A percentile compares a stretch with the other conserved stretches of the same genome.
These are phyloP conservation scores for Solanum commersonii DNA, from an alignment of 257 asterid genomes.

Conservation along the genomic window DNA sequence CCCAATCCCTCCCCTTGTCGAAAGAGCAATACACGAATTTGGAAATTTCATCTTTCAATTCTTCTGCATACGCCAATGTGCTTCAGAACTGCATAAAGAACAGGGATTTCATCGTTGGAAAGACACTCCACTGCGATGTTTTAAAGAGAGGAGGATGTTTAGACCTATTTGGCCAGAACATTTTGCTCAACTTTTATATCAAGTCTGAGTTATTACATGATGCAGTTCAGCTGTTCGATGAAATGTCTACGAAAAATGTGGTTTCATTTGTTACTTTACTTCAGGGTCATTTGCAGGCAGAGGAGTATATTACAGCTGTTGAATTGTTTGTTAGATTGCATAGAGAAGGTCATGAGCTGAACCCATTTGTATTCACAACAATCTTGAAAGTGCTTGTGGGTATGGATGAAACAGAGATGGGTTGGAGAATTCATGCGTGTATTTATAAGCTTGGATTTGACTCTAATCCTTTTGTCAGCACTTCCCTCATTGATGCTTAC, in stretches of 20 bases:
- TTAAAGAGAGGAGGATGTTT: conserved; percentile 19
- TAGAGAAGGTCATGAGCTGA: conserved; percentile 37
- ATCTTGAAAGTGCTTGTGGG: conserved; percentile 29
- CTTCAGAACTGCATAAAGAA: conserved; percentile 17
- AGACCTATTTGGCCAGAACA: conserved; percentile 62
- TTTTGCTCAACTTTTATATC: conserved; percentile 40
- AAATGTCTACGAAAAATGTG: conserved; percentile 21
- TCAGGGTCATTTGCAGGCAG: conserved; percentile 16
- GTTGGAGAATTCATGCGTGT: conserved; percentile 18
- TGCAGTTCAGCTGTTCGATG: conserved; percentile 25
- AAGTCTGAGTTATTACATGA: conserved; percentile 16
- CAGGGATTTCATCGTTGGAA: conserved; percentile 1
- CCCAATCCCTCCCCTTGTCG: neutral
- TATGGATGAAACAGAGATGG: conserved; percentile 19
- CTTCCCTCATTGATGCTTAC: conserved; percentile 69
- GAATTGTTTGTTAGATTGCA: conserved; percentile 23
- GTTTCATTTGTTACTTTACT: conserved; percentile 40
- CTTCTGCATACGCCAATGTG: conserved; percentile 23
- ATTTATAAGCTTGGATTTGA: conserved; percentile 20
- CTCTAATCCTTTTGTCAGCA: conserved; percentile 51
- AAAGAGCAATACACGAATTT: conserved; percentile 9
- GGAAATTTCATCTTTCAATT: conserved; percentile 26
- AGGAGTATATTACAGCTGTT: conserved; percentile 9
- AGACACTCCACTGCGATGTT: conserved; percentile 16
- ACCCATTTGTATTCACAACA: conserved; percentile 31